Evolutionary conservation across 163 green algal species (phyloP).

Genomic region (Coccomyxa subellipsoidea): DNA sequence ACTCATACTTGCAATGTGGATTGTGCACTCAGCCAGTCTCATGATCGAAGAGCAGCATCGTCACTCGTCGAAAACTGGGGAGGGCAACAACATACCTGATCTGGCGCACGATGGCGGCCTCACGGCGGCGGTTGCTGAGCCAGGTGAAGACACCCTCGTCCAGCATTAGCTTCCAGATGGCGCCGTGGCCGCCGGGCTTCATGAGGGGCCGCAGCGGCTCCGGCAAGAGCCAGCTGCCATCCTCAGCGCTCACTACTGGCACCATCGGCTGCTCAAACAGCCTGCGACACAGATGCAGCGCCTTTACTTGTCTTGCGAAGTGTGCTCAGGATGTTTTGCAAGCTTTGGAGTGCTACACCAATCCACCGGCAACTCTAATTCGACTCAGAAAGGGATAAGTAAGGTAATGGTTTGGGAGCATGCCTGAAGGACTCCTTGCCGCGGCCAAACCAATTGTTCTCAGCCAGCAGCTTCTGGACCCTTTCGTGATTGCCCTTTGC

Average conservation of each 20-base stretch:
- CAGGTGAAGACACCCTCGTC: constrained; percentile 90
- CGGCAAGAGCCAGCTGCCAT: constrained; percentile 84
- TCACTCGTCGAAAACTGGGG: too few relatives aligned
- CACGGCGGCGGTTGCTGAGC: constrained; percentile 55
- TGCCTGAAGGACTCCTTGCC: constrained; percentile 65
- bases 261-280: constrained; percentile 94
- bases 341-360: too few relatives aligned
- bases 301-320: too few relatives aligned
- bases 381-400: background rate
- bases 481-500: constrained; percentile 93
- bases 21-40: too few relatives aligned
- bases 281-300: constrained; percentile 27
- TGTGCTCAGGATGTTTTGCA: too few relatives aligned
- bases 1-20: too few relatives aligned
- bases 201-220: constrained; percentile 56
- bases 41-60: too few relatives aligned
- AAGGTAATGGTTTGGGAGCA: background rate
- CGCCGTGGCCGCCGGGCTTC: constrained; percentile 96
- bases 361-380: background rate
- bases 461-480: constrained; percentile 70
- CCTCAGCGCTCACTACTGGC: constrained; percentile 73
- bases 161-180: constrained; percentile 98
- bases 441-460: constrained; percentile 77
- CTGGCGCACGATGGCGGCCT: constrained; percentile 85
- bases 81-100: constrained; percentile 68